Base-by-base conservation (phyloP, 2,329 filamentous ascomycete species). In the Trichoderma sp. region DNA sequence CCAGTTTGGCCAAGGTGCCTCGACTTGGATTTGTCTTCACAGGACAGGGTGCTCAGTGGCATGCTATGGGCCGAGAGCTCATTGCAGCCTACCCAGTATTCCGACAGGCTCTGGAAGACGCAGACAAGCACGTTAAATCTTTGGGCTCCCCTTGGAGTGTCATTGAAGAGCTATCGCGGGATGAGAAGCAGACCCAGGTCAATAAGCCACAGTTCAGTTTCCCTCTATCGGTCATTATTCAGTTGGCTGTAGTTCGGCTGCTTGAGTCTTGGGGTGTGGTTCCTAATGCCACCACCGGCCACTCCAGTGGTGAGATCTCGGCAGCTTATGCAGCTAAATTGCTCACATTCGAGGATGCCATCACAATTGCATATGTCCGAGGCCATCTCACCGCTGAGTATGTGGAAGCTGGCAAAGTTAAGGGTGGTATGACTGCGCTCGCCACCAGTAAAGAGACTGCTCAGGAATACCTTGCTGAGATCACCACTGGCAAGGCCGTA, bases 371-470 rank as follows among this genome's bases (percentile, higher is more conserved):
- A 0, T 62, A 70, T 29, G 55, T 37, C 5, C 55, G 68, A 13
- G 68, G 64, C n/a, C 19, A 43, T 5, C 21, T 70, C 29, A 43
- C 56, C 2, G 35, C 61, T 1, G 47, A 40, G 47, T 49, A 21
- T 5, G 47, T 31, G 37, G 43, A 24, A 2, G 21, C 16, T 4
- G 11, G 13, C 13, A 11, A 47, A 35, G 16, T 53, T 27, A 14
- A 37, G 29, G 68, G 57, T 16, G 73, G 76, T 72, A 70, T 77
- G 63, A 74, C 75, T 0, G 71, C 72, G 8, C 72, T 75, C 3
- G 57, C 71, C 0, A 60, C 74, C 2, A 61, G 67, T 7, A 72
- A 76, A n/a, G 72, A 72, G 5, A 62, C 73, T 19, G n/a, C 66
- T 33, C 8, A 40, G 24, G 53, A 69, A 27, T 68, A 61, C 14